These are phyloP conservation scores for Magnolia sinica DNA, from an alignment of 164 flowering plant species.

Conservation along the genomic window DNA sequence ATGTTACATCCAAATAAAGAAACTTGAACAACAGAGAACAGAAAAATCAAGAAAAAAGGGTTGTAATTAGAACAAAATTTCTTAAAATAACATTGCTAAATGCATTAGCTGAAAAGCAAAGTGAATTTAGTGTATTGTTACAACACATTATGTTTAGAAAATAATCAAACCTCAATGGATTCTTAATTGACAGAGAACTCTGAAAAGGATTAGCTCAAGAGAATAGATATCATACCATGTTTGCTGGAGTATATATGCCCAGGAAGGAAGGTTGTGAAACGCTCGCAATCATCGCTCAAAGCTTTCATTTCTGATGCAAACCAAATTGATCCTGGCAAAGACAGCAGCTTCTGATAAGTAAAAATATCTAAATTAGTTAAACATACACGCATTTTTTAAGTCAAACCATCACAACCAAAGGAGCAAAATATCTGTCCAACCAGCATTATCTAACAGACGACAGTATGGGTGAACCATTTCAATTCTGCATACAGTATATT, in stretches of 20 bases:
- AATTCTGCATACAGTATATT: no score
- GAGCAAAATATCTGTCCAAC: neutral
- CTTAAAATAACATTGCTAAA: neutral
- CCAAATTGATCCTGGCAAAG: slow-evolving; percentile 77
- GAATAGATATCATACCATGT: slow-evolving; percentile 43
- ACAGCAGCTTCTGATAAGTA: slow-evolving; percentile 2
- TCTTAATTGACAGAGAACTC: neutral
- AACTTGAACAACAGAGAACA: neutral
- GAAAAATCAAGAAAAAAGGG: neutral
- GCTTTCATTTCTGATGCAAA: slow-evolving; percentile 99
- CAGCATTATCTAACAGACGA: neutral
- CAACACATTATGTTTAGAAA: neutral
- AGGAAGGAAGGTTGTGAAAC: slow-evolving; percentile 74
- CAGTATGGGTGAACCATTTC: no score
- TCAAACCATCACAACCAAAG: neutral
- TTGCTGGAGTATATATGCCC: slow-evolving; percentile 97
- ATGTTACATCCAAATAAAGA: neutral
- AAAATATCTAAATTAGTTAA: slow-evolving; percentile 2
- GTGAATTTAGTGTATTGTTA: neutral
- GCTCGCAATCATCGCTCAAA: slow-evolving; percentile 94
- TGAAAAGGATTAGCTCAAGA: neutral
- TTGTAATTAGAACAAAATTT: neutral
- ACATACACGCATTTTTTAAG: neutral
- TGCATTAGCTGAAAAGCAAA: neutral
- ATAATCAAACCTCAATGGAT: neutral